These are phyloP conservation scores for Botrytis tulipae DNA, from an alignment of 2,329 filamentous ascomycete genomes.

Conservation along the genomic window DNA sequence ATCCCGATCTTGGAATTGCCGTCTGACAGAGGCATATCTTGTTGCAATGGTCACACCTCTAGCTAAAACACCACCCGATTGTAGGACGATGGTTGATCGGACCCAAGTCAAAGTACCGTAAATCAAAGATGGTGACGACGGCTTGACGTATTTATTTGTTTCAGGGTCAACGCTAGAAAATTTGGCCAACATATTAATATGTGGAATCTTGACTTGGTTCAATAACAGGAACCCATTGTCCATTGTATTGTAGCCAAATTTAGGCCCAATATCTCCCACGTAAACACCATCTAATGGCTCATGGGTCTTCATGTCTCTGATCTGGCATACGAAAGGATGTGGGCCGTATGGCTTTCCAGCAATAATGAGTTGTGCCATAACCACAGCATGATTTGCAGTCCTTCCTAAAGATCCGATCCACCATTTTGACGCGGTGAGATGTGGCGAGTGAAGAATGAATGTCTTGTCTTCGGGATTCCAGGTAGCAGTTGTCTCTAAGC, in stretches of 20 bases:
- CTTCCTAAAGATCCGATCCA: conserved; percentile 79
- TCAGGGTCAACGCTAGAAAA: conserved; percentile 68
- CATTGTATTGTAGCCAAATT: conserved; percentile 79
- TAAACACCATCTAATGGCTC: conserved; percentile 66
- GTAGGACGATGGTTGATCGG: conserved; percentile 69
- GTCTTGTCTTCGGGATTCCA: conserved; percentile 74
- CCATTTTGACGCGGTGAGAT: conserved; percentile 76
- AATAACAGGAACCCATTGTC: conserved; percentile 79
- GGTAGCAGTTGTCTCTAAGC: conserved; percentile 48
- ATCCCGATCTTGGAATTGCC: conserved; percentile 78
- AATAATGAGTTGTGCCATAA: conserved; percentile 75
- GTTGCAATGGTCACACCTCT: conserved; percentile 76
- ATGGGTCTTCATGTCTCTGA: conserved; percentile 69
- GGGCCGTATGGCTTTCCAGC: conserved; percentile 68
- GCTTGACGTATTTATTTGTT: conserved; percentile 66
- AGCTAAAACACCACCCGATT: conserved; percentile 69
- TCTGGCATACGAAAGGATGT: conserved; percentile 75
- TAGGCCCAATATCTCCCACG: conserved; percentile 78
- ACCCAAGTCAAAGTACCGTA: conserved; percentile 78
- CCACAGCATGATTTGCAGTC: conserved; percentile 73
- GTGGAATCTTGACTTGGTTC: conserved; percentile 73
- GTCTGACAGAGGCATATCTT: conserved; percentile 68
- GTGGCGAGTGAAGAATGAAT: conserved; percentile 71
- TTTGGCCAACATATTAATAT: conserved; percentile 70
- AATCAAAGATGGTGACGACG: conserved; percentile 63